These are phyloP conservation scores for Globisporangium camurandrum DNA, from an alignment of 352 stramenopile genomes.

Conservation along the genomic window DNA sequence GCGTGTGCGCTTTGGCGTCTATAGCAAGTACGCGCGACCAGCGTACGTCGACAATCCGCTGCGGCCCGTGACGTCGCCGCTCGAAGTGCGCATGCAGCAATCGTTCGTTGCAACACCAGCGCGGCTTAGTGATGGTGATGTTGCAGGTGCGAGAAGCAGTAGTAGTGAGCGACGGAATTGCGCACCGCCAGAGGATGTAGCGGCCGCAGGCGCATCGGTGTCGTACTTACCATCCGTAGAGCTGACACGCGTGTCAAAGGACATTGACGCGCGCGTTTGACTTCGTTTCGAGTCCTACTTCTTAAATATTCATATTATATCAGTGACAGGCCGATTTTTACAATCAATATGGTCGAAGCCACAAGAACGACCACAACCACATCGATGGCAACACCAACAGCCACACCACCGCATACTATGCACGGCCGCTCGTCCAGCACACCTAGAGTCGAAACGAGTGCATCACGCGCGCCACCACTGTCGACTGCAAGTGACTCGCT, in stretches of 20 bases:
- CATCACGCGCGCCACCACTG: too few relatives aligned
- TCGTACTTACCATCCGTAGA: too few relatives aligned
- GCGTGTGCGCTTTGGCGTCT: constrained; percentile 28
- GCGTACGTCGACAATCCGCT: constrained; percentile 11
- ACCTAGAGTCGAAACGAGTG: too few relatives aligned
- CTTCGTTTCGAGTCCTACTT: too few relatives aligned
- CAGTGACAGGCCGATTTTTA: not conserved
- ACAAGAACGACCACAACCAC: not conserved
- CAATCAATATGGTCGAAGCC: not conserved
- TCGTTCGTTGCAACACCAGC: constrained; percentile 19
- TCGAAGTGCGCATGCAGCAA: constrained; percentile 24
- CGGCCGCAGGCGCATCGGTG: too few relatives aligned
- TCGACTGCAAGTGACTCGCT: not conserved
- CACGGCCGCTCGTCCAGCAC: too few relatives aligned
- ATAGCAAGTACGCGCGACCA: constrained; percentile 27
- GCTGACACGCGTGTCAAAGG: too few relatives aligned
- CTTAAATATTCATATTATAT: too few relatives aligned
- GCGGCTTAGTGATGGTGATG: not conserved
- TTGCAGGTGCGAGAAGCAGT: not conserved
- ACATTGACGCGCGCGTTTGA: too few relatives aligned
- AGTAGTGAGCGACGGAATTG: not conserved
- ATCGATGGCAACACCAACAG: not conserved
- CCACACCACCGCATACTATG: not conserved
- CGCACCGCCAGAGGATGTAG: too few relatives aligned
- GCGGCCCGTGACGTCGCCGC: constrained; percentile 21